Evolutionary conservation across 2,329 filamentous ascomycete genomes (phyloP), one percentile per base, ranked within the genome.

Genomic region (Didymosphaeria variabile): DNA sequence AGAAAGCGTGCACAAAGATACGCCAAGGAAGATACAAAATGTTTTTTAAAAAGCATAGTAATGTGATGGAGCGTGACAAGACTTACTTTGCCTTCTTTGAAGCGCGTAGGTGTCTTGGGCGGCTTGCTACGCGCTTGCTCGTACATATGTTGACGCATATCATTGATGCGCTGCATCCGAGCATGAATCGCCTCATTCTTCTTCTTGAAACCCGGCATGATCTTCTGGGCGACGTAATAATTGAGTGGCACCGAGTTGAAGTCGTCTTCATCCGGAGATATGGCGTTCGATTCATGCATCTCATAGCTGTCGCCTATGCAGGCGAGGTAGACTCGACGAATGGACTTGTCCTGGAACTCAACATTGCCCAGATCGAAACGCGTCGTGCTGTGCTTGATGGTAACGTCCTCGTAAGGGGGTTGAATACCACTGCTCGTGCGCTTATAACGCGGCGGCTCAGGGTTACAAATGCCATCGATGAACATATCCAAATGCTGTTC

Each of bases 331-430:
- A 67, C 62, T 1, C 62, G 59, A 17, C 59, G 54, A 15, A 70
- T 50, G 9, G 38, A 42, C 21, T 69, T 65, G 2, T 68, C 66
- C 1, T 60, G 46, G 29, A 73, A 71, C 19, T 60, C 47, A 0
- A 77, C 72, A 29, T 77, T 77, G 15, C 74, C 73, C 1, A 77
- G 54, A 29, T 76, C 72, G 54, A 71, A 72, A 9, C 40, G 59
- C 7, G 59, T 68, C 1, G 71, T 72, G 9, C 47, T 51, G 9
- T 67, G 56, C 40, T 70, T 72, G 34, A 76, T 59, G 2, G 58
- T 67, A 26, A 72, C 70, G 10, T 70, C 55, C 1, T 40, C 38
- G 5, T 74, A 64, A 5, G 62, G 57, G n/a, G 74, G 74, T 4
- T 57, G 49, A 21, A 74, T 58, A 15, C 40, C 55, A 9, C 67